These are phyloP conservation scores for Podospora pseudocomata DNA, from an alignment of 495 filamentous ascomycete species.

Conservation along the genomic window DNA sequence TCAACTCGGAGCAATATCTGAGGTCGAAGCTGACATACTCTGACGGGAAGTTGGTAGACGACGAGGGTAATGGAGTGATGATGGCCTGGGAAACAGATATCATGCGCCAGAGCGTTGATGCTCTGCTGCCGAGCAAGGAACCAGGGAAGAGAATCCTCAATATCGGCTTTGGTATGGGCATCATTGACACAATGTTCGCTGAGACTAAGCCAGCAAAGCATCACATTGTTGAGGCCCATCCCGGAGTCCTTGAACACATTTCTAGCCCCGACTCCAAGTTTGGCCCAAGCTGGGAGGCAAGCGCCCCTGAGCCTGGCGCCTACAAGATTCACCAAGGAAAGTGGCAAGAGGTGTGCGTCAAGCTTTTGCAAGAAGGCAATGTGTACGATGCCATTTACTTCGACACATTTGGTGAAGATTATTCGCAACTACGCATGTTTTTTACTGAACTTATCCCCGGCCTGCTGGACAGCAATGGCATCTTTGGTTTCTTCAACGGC, in stretches of 20 bases:
- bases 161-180: constrained; percentile 95
- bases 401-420: constrained; percentile 95
- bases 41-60: constrained; percentile 71
- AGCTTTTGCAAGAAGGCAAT: constrained; percentile 63
- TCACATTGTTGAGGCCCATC: constrained; percentile 92
- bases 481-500: constrained; percentile 93
- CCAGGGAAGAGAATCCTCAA: constrained; percentile 73
- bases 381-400: constrained; percentile 94
- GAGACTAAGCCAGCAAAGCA: constrained; percentile 61
- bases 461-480: constrained; percentile 66
- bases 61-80: constrained; percentile 86
- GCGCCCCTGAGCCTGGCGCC: constrained; percentile 37
- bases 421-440: constrained; percentile 77
- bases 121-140: constrained; percentile 36
- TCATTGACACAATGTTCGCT: constrained; percentile 82
- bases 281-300: constrained; percentile 43
- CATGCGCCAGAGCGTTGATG: constrained; percentile 71
- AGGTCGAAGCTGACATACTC: constrained; percentile 72
- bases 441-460: constrained; percentile 83
- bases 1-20: constrained; percentile 70
- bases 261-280: constrained; percentile 41
- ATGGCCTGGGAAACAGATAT: constrained; percentile 92
- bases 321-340: constrained; percentile 54
- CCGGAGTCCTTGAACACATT: constrained; percentile 71
- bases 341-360: constrained; percentile 81